Conservation (phyloP, 2,329 filamentous ascomycete genomes). For the Lachnellula occidentalis region DNA sequence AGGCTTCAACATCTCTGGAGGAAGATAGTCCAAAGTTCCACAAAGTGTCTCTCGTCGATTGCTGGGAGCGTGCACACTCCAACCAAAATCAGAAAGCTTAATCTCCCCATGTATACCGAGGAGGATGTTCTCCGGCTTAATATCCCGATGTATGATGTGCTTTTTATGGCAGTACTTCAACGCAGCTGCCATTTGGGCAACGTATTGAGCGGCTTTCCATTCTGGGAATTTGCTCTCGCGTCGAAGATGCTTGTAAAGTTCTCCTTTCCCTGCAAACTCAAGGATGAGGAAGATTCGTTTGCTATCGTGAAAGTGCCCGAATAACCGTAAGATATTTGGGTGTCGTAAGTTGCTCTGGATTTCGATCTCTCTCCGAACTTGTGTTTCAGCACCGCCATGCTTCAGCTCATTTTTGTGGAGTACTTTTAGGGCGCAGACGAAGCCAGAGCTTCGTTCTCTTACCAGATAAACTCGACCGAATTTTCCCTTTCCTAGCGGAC, state of each 20-base stretch:
- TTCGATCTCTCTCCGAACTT: slow-evolving; percentile 68
- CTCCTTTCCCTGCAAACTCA: slow-evolving; percentile 67
- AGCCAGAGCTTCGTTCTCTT: slow-evolving; percentile 61
- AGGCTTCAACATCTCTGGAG: slow-evolving; percentile 92
- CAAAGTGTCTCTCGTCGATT: slow-evolving; percentile 93
- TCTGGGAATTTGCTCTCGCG: slow-evolving; percentile 65
- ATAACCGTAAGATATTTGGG: slow-evolving; percentile 65
- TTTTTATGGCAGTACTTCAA: slow-evolving; percentile 91
- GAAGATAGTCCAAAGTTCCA: slow-evolving; percentile 93
- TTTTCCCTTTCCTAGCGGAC: slow-evolving; percentile 68
- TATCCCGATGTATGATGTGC: slow-evolving; percentile 94
- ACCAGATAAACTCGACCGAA: slow-evolving; percentile 70
- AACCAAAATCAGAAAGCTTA: slow-evolving; percentile 97
- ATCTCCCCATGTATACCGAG: slow-evolving; percentile 96
- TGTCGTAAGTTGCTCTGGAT: slow-evolving; percentile 69
- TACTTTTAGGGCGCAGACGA: slow-evolving; percentile 69
- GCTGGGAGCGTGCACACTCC: slow-evolving; percentile 96
- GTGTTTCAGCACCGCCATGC: slow-evolving; percentile 63
- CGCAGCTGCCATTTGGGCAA: slow-evolving; percentile 75
- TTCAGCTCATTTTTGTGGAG: slow-evolving; percentile 67
- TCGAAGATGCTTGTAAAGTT: slow-evolving; percentile 67
- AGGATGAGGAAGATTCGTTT: slow-evolving; percentile 69
- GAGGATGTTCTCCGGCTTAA: slow-evolving; percentile 96
- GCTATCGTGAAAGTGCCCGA: slow-evolving; percentile 68
- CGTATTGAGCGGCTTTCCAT: slow-evolving; percentile 66